Base-by-base conservation (phyloP, 2,329 filamentous ascomycete genomes). In the Raffaelea ambrosiae region DNA sequence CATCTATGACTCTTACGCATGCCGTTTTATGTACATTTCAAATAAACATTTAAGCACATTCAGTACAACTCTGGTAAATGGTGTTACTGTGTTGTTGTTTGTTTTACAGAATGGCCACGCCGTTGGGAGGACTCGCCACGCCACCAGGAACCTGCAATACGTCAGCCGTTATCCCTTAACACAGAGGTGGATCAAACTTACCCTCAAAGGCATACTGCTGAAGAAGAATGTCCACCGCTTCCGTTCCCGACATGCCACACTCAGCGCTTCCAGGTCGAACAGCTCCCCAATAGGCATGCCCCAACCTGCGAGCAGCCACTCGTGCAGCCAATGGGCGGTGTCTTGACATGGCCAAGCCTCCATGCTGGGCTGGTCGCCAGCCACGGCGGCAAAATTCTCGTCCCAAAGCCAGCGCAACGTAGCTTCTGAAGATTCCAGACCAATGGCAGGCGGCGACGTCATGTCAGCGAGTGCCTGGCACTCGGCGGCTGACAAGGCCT, bases 331-430 rank as follows among this genome's bases (percentile, higher is more conserved):
- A 35, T 60, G 48, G 3, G 10, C 22, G 5, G 16, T 13, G 44
- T 40, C 18, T 29, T 45, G 43, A 14, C 43, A 45, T 19, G 65
- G 62, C 35, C 64, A 68, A 4, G 66, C 66, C 56, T 77, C 73
- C 48, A 73, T 73, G 10, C 64, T 66, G 13, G 76, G 72, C 44
- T 70, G 68, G 50, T 82, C 78, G 3, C 76, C 74, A 0, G 71
- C 78, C 0, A 79, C 68, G 2, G 77, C 78, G 0, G 74, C 63
- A 52, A 81, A 78, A 11, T 66, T 62, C n/a, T 10, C 18, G 46
- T 79, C 70, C 76, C 77, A 81, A n/a, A 81, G 61, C 77, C 77
- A 82, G 31, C 69, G 66, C 13, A 78, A 64, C 3, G 68, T 71
- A 5, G 66, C 66, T 16, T 71, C 64, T 3, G 67, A 69, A 0